Evolutionary conservation across 768 basidiomycete species (phyloP).

Genomic region (Lepiota venenata): DNA sequence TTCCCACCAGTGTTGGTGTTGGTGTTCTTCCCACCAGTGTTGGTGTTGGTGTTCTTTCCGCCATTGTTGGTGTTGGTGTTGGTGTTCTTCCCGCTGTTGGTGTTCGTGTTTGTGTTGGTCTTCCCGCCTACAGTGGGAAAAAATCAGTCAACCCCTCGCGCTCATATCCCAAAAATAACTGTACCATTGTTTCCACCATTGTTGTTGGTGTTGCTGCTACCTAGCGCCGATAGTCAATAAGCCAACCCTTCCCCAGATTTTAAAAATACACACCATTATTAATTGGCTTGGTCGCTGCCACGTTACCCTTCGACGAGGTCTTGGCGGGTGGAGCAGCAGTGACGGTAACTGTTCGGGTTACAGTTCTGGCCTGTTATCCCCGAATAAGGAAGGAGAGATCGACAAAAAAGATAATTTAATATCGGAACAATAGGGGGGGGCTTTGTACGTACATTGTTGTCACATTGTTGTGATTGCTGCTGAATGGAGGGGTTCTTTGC

Average conservation of each 20-base stretch:
- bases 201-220: not conserved
- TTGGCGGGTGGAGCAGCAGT: slow-evolving; percentile 25
- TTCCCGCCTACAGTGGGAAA: not conserved
- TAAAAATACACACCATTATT: slow-evolving; percentile 1
- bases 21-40: not conserved
- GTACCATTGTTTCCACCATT: not conserved
- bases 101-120: not conserved
- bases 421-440: not conserved
- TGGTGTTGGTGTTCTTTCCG: not conserved
- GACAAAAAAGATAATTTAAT: slow-evolving; percentile 13
- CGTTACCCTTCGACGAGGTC: not conserved
- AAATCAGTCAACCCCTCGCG: not conserved
- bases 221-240: not conserved
- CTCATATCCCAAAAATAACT: not conserved
- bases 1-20: slow-evolving; percentile 8
- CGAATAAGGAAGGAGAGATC: slow-evolving; percentile 7
- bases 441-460: slow-evolving; percentile 1
- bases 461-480: slow-evolving; percentile 8
- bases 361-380: slow-evolving; percentile 15
- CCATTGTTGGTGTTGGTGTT: not conserved
- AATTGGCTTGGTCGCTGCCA: not conserved
- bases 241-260: not conserved
- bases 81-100: slow-evolving; percentile 12
- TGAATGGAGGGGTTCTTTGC: not conserved
- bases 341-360: slow-evolving; percentile 29